Conservation (phyloP, 1,284 basidiomycete genomes). For the Pseudozyma tsukubaensis region DNA sequence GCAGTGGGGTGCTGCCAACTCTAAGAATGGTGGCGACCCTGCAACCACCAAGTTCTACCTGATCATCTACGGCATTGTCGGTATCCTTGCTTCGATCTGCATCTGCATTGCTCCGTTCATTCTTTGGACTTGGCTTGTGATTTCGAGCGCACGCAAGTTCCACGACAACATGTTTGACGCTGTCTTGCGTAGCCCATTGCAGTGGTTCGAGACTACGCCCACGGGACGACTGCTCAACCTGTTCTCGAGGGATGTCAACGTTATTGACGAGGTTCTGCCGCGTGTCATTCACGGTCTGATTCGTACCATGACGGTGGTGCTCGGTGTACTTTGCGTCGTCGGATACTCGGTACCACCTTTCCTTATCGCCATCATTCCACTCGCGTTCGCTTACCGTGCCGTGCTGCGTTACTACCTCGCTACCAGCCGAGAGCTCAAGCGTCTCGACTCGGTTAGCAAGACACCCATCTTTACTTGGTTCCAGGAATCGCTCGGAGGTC, state of each 20-base stretch:
- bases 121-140: constrained; percentile 63
- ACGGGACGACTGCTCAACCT: constrained; percentile 79
- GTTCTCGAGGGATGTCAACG: constrained; percentile 92
- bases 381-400: constrained; percentile 60
- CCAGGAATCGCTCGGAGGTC: constrained; percentile 83
- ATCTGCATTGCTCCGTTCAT: constrained; percentile 66
- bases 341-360: constrained; percentile 81
- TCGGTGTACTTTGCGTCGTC: constrained; percentile 78
- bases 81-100: constrained; percentile 54
- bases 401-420: constrained; percentile 80
- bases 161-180: constrained; percentile 65
- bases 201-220: constrained; percentile 67
- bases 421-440: constrained; percentile 90
- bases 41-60: constrained; percentile 59
- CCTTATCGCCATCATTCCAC: constrained; percentile 72
- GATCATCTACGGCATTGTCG: constrained; percentile 62
- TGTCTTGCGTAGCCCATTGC: constrained; percentile 61
- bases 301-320: constrained; percentile 68
- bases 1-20: constrained; percentile 64
- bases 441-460: constrained; percentile 87
- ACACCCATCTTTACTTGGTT: constrained; percentile 86
- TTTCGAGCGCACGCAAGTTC: constrained; percentile 59
- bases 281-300: constrained; percentile 63
- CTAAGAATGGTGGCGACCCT: constrained; percentile 32
- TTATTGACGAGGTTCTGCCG: constrained; percentile 76